Conservation (phyloP, 441 rosid genomes). For the Bruguiera hainesii region DNA sequence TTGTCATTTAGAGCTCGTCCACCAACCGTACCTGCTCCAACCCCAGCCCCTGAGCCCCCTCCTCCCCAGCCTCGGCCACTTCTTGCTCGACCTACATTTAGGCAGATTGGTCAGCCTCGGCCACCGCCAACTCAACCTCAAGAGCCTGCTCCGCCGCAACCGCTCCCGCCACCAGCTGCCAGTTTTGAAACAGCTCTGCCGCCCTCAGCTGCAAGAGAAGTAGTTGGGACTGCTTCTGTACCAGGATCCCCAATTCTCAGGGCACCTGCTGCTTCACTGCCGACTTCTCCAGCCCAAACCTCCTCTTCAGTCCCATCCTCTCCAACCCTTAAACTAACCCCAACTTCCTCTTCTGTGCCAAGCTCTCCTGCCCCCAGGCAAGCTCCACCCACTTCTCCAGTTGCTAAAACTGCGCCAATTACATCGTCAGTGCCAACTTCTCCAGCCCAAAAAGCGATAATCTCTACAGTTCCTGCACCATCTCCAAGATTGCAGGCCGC, state of each 20-base stretch:
- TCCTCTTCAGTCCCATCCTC: constrained; percentile 23
- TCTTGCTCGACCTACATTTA: constrained; percentile 25
- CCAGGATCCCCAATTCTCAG: constrained; percentile 32
- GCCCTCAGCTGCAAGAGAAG: constrained; percentile 7
- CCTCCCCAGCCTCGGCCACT: constrained; percentile 33
- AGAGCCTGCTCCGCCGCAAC: constrained; percentile 25
- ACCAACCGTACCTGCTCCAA: constrained; percentile 16
- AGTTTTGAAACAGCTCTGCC: constrained; percentile 23
- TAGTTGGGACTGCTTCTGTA: constrained; percentile 22
- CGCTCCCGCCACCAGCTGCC: constrained; percentile 26
- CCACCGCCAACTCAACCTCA: constrained; percentile 31
- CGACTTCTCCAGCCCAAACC: constrained; percentile 26
- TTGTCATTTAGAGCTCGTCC: constrained; percentile 43
- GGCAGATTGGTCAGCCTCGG: constrained; percentile 26
- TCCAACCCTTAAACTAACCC: constrained; percentile 12
- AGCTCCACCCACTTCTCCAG: constrained; percentile 22
- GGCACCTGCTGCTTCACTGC: constrained; percentile 26
- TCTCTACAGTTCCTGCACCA: constrained; percentile 23
- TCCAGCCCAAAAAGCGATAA: constrained; percentile 21
- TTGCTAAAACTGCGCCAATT: constrained; percentile 8
- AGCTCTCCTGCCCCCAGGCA: constrained; percentile 16
- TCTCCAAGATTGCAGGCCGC: constrained; percentile 30
- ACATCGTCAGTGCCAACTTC: constrained; percentile 24
- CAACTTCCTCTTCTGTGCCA: constrained; percentile 10
- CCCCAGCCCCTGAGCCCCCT: constrained; percentile 26